phyloP scores from a whole-genome alignment of 495 filamentous ascomycete species.

The Monascus purpureus region DNA sequence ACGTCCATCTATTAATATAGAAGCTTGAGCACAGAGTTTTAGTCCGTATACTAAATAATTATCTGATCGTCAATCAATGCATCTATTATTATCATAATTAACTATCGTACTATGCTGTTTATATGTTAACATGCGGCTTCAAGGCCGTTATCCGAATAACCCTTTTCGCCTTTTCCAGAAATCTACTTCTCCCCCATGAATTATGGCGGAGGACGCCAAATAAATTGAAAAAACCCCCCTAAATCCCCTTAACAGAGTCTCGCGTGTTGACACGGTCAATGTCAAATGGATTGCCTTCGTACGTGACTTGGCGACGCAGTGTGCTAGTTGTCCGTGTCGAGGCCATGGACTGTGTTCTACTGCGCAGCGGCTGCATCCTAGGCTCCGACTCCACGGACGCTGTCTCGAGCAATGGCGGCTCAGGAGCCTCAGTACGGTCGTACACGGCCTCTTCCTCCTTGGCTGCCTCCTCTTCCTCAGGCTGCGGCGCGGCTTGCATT shows the following conservation, averaged over 20 bases:
- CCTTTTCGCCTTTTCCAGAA: no score
- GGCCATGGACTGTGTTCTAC: conserved; percentile 15
- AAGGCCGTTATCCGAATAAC: no score
- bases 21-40: no score
- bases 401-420: conserved; percentile 10
- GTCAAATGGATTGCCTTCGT: conserved; percentile 32
- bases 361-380: conserved; percentile 12
- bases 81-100: no score
- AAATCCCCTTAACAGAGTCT: conserved; percentile 30
- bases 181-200: no score
- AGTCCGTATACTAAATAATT: no score
- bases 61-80: no score
- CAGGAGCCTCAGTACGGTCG: conserved; percentile 30
- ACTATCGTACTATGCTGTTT: no score
- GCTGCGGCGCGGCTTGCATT: neutral
- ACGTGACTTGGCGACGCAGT: conserved; percentile 14
- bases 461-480: conserved; percentile 6
- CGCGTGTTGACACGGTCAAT: conserved; percentile 32
- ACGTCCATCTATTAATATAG: no score
- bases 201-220: no score
- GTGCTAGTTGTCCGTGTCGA: conserved; percentile 19
- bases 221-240: no score
- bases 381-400: conserved; percentile 13
- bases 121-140: no score
- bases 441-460: conserved; percentile 7